Evolutionary conservation across 1,284 basidiomycete species (phyloP), one percentile per base, ranked within the genome.

Genomic region (Marasmius fiardii): DNA sequence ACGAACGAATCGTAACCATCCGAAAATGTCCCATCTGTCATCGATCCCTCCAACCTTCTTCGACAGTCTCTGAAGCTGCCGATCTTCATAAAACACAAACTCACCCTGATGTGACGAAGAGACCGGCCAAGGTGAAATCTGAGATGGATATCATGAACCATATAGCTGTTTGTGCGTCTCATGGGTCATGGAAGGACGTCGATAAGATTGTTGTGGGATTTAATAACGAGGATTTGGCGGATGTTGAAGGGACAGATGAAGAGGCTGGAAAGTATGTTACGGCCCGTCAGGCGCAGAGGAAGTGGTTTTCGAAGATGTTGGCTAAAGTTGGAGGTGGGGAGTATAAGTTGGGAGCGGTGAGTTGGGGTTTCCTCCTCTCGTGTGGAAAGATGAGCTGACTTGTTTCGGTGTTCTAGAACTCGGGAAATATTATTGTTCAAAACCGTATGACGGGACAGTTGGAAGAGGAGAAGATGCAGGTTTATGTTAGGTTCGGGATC

Each of bases 401-500:
- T 16, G n/a, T 43, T 12, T 45, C 56, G 14, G 18, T 16, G n/a
- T n/a, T 2, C n/a, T 61, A 92, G 90, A 92, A 95, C 65, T 93
- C 90, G 51, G 96, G 95, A 51, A 98, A 98, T 68, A 98, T 98
- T 60, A 92, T 98, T 58, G 93, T 97, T 0, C 94, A 97, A 73
- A 93, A 97, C 68, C 79, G 95, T 12, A 69, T 84, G 65, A 95
- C 93, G 1, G 96, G 97, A 0, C 91, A 94, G 69, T 69, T 98
- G 57, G 89, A 96, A 65, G 97, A 99, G 72, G 97, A 99, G 73
- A 98, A 98, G 77, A 97, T 96, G 90, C 90, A 95, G 67, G 92
- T 95, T 2, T 98, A 98, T 67, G 94, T 99, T 0, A 77, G 95
- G 37, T 72, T 98, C n/a, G 95, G 95, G 10, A 98, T 98, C 65